phyloP scores from a whole-genome alignment of 176 grass and related monocot genomes.

The Rhipidocladum racemiflorum region DNA sequence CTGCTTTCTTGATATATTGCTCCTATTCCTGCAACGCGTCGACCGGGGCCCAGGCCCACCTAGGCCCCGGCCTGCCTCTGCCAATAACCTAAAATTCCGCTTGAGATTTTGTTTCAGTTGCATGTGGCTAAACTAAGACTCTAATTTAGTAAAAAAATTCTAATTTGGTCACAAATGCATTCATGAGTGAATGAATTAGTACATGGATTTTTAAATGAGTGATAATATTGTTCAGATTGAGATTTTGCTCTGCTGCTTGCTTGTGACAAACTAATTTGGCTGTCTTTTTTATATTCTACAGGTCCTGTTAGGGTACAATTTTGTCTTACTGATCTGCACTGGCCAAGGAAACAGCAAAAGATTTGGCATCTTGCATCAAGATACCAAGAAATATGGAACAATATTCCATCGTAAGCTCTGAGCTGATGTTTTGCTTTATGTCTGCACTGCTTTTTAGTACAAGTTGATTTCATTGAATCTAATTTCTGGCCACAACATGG shows the following conservation, averaged over 20 bases:
- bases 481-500: conserved; percentile 4
- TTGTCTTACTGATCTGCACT: conserved; percentile 53
- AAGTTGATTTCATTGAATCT: not conserved
- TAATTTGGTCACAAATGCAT: conserved; percentile 20
- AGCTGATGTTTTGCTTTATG: conserved; percentile 9
- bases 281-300: conserved; percentile 30
- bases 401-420: conserved; percentile 53
- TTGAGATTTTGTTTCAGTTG: conserved; percentile 21
- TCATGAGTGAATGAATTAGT: not conserved
- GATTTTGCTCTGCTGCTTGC: conserved; percentile 25
- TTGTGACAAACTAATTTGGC: conserved; percentile 6
- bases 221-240: conserved; percentile 21
- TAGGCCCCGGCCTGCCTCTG: no score
- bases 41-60: no score
- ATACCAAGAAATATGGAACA: conserved; percentile 85
- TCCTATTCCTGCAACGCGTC: no score
- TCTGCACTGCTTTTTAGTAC: not conserved
- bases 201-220: not conserved
- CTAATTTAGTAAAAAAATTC: not conserved
- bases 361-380: conserved; percentile 69
- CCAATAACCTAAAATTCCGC: not conserved
- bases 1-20: no score
- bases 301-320: conserved; percentile 59
- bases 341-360: conserved; percentile 65
- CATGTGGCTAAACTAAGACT: not conserved